Percentiles rank a stretch among this genome's conserved stretches.
These are phyloP conservation scores for Rhynchosporium agropyri DNA, from an alignment of 2,329 filamentous ascomycete species.

Conservation along the genomic window DNA sequence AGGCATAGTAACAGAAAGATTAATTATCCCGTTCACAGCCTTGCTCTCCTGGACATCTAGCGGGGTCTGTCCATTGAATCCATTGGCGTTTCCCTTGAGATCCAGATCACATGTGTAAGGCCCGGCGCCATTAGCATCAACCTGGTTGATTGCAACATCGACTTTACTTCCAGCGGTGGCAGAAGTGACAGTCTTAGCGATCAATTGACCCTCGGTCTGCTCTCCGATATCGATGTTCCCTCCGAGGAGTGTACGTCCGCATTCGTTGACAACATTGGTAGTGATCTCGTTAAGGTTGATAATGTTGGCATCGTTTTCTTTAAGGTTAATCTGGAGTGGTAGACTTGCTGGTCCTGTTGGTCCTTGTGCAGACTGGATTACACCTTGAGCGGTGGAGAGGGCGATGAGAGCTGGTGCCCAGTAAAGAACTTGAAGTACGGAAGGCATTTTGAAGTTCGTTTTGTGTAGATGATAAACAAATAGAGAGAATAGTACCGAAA, in stretches of 20 bases:
- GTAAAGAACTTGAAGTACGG: slow-evolving; percentile 35
- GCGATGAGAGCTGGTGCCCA: slow-evolving; percentile 42
- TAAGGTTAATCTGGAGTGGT: slow-evolving; percentile 16
- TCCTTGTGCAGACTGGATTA: slow-evolving; percentile 57
- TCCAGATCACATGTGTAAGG: slow-evolving; percentile 59
- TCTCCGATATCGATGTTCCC: slow-evolving; percentile 65
- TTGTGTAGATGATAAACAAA: neutral
- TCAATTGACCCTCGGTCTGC: slow-evolving; percentile 55
- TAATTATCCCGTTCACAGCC: slow-evolving; percentile 60
- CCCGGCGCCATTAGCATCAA: slow-evolving; percentile 57
- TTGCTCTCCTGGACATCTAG: slow-evolving; percentile 60
- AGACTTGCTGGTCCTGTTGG: slow-evolving; percentile 52
- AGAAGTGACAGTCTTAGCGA: slow-evolving; percentile 49
- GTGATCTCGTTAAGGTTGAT: slow-evolving; percentile 60
- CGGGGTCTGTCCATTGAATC: slow-evolving; percentile 41
- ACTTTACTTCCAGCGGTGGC: slow-evolving; percentile 14
- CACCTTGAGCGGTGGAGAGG: slow-evolving; percentile 49
- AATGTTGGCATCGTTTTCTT: slow-evolving; percentile 59
- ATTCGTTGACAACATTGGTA: slow-evolving; percentile 58
- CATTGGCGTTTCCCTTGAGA: slow-evolving; percentile 47
- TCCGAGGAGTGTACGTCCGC: slow-evolving; percentile 61
- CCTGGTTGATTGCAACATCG: slow-evolving; percentile 48
- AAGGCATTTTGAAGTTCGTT: slow-evolving; percentile 48
- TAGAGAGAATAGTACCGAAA: neutral
- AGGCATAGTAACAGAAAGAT: slow-evolving; percentile 58